phyloP scores from a whole-genome alignment of 805 yeast genomes.

The Debaryomyces prosopidis region DNA sequence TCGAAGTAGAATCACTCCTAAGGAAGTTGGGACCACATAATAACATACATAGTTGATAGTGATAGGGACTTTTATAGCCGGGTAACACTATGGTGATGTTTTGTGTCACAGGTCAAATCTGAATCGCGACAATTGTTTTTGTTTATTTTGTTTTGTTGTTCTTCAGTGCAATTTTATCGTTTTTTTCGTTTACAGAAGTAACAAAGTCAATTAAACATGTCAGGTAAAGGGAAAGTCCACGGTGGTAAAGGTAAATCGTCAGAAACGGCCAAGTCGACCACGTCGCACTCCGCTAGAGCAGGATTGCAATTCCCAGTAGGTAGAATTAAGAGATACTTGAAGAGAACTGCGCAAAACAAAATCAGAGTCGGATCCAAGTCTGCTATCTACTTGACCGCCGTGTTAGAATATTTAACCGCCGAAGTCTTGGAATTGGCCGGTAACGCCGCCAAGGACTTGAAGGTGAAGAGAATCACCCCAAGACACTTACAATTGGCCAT shows the following conservation, averaged over 20 bases:
- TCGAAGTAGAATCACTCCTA: conserved; percentile 53
- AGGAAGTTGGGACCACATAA: conserved; percentile 37
- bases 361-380: conserved; percentile 80
- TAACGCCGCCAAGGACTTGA: conserved; percentile 94
- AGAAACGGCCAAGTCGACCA: conserved; percentile 63
- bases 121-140: not conserved
- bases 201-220: conserved; percentile 48
- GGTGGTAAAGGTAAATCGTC: conserved; percentile 98
- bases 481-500: conserved; percentile 96
- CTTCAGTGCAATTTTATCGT: not conserved
- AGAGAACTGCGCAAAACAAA: conserved; percentile 83
- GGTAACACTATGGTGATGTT: not conserved
- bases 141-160: not conserved
- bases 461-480: conserved; percentile 96
- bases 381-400: conserved; percentile 95
- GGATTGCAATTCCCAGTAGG: conserved; percentile 98
- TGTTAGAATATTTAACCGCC: conserved; percentile 92
- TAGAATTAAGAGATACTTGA: conserved; percentile 94
- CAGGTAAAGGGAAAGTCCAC: conserved; percentile 83
- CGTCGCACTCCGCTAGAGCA: conserved; percentile 91
- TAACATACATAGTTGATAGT: conserved; percentile 28
- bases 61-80: not conserved
- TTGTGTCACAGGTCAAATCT: not conserved
- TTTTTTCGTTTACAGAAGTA: not conserved
- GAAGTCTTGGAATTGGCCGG: conserved; percentile 98